Evolutionary conservation across 805 yeast genomes (phyloP), one percentile per base, ranked within the genome.

Genomic region (Candida xiaguanensis): DNA sequence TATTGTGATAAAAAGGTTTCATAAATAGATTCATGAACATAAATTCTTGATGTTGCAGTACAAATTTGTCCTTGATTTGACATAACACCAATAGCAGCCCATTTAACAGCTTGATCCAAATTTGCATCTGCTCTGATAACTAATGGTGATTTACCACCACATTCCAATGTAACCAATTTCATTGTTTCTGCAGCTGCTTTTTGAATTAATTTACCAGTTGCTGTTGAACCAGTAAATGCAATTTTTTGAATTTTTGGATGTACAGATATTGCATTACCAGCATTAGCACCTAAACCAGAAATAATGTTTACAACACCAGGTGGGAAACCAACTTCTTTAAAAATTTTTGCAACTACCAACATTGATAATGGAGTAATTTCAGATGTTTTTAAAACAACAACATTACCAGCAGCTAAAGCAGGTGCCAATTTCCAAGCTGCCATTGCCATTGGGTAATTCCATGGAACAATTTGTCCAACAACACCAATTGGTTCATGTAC

Each of bases 371-470:
- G 93, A 5, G 91, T 83, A 48, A 80, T 65, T 62, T 85, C 93
- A 41, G 88, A 81, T 2, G 87, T 74, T 61, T 85, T 85, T 58
- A 85, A 72, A 32, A 85, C 78, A 33, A 82, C 74, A 11, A 78
- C 72, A 61, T 85, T 84, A 39, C 93, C 93, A 38, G 86, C 82
- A 30, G 90, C 88, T 47, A 85, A 63, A 8, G 95, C 93, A 16
- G 91, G 91, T 19, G 85, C 87, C 53, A 85, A 67, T 60, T 85
- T 84, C 93, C 93, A 85, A 17, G 85, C 72, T 12, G 84, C 79
- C 88, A 83, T 82, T 23, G 73, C 65, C 45, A 69, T 50, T 11
- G 74, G 74, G 51, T 65, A 69, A 52, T 69, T 69, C 74, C 74
- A 69, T 14, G 74, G 74, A 38, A 68, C 62, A 44, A 69, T 69